A percentile compares a stretch with the other conserved stretches of the same genome.
phyloP scores from a whole-genome alignment of 371 early-diverging fungal species.

The Rhizopus stolonifer region DNA sequence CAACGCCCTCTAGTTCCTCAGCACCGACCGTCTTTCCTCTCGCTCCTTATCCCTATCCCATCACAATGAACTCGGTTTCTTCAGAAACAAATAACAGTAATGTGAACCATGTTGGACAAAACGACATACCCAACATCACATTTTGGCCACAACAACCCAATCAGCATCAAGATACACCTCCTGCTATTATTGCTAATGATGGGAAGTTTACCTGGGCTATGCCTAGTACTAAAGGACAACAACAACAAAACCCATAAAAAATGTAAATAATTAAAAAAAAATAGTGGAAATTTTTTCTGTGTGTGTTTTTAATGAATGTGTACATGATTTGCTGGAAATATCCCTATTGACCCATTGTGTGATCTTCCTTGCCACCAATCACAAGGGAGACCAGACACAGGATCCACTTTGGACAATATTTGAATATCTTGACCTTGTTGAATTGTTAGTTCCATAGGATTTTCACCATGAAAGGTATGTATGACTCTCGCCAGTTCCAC shows the following conservation, averaged over 20 bases:
- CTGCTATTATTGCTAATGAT: constrained; percentile 35
- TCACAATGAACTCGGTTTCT: constrained; percentile 33
- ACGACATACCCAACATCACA: constrained; percentile 30
- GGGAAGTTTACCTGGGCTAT: constrained; percentile 38
- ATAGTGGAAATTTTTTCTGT: not conserved
- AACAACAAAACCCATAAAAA: not conserved
- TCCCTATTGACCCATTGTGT: constrained; percentile 79
- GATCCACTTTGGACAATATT: constrained; percentile 75
- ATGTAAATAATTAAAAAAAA: not conserved
- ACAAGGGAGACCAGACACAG: constrained; percentile 71
- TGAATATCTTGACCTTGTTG: constrained; percentile 86
- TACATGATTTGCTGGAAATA: constrained; percentile 92
- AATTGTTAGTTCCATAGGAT: constrained; percentile 79
- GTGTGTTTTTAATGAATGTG: constrained; percentile 17
- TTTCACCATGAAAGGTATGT: constrained; percentile 79
- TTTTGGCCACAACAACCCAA: constrained; percentile 33
- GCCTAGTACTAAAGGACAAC: not conserved
- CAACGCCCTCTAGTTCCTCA: not conserved
- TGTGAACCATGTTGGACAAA: constrained; percentile 4
- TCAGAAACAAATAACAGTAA: constrained; percentile 10
- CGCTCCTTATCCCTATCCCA: constrained; percentile 33
- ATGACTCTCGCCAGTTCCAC: constrained; percentile 87
- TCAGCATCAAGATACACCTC: constrained; percentile 27
- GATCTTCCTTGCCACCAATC: constrained; percentile 93
- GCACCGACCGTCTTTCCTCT: constrained; percentile 23